Evolutionary conservation across 106 monocot species (phyloP), one percentile per base, ranked within the genome.

Genomic region (Allium fistulosum): DNA sequence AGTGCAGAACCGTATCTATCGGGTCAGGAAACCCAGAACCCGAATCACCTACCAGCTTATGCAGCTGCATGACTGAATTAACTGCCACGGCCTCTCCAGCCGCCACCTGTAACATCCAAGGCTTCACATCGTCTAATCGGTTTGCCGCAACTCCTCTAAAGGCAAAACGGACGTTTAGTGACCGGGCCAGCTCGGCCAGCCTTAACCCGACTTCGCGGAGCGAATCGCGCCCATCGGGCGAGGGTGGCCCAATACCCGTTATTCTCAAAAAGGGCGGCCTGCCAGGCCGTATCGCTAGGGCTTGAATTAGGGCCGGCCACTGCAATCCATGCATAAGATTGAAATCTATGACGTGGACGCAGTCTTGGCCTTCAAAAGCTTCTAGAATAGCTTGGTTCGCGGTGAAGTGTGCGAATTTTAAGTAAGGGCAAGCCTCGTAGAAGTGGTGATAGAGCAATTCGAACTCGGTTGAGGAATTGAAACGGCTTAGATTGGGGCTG

Each of bases 361-460:
- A 62, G 61, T 76, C 69, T 57, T 74, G 73, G 47, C 82, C 84
- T 49, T 73, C 69, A 79, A 88, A 80, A 46, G 88, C 84, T 28
- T 88, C 84, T 9, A 88, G 75, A 53, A 88, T 88, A 48, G 88
- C 88, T 61, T 82, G 81, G 72, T 88, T 88, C 18, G 88, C 88
- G 10, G 80, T 84, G 84, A 84, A 84, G 84, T 88, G 84, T 51
- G 82, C 84, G 77, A 88, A 88, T 72, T 84, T 88, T 60, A 88
- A 71, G 66, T 84, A 84, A 8, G 88, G 88, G 72, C 75, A 64
- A 10, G 82, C 73, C 68, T 88, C 88, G 69, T 88, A 84, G 77
- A 77, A 88, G 5, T 77, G 61, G 68, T 79, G 71, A 61, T 84
- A 77, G 48, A 84, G 64, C 46, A 80, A 59, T 66, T 76, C 85